Percentiles rank a stretch among this genome's conserved stretches.
phyloP scores from a whole-genome alignment of 345 rosid genomes.

The Euphorbia pulcherrima region DNA sequence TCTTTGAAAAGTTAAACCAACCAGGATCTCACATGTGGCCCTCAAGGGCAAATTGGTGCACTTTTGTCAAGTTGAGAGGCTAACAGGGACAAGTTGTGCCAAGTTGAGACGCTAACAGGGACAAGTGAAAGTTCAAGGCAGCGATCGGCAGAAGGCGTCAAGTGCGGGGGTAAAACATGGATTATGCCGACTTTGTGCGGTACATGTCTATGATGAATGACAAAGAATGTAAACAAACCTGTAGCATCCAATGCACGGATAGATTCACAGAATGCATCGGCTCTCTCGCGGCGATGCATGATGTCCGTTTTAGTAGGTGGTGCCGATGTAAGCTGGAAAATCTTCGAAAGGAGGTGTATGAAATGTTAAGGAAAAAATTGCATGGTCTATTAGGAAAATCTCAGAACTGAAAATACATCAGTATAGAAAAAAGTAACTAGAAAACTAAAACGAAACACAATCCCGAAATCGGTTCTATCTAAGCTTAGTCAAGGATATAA shows the following conservation, averaged over 20 bases:
- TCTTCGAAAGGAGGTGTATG: slow-evolving; percentile 79
- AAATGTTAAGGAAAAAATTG: slow-evolving; percentile 41
- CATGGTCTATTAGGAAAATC: background rate
- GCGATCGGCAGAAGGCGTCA: no score
- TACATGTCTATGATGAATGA: background rate
- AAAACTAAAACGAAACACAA: background rate
- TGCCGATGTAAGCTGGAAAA: slow-evolving; percentile 65
- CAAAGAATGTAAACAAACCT: slow-evolving; percentile 40
- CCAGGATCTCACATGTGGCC: no score
- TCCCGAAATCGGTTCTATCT: background rate
- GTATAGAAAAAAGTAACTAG: slow-evolving; percentile 9
- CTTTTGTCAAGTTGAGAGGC: no score
- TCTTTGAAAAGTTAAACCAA: no score
- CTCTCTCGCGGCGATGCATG: slow-evolving; percentile 70
- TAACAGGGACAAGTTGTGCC: no score
- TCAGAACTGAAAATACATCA: background rate
- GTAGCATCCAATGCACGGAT: slow-evolving; percentile 96
- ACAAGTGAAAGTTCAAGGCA: no score
- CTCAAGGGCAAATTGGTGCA: no score
- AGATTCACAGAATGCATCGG: slow-evolving; percentile 84
- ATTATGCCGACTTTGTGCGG: background rate
- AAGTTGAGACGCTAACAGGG: no score
- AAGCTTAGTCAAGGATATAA: slow-evolving; percentile 52
- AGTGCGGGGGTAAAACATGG: no score
- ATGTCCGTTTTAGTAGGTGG: slow-evolving; percentile 62